Evolutionary conservation across 192 early-diverging fungal genomes (phyloP), one percentile per base, ranked within the genome.

Genomic region (Linnemannia exigua): DNA sequence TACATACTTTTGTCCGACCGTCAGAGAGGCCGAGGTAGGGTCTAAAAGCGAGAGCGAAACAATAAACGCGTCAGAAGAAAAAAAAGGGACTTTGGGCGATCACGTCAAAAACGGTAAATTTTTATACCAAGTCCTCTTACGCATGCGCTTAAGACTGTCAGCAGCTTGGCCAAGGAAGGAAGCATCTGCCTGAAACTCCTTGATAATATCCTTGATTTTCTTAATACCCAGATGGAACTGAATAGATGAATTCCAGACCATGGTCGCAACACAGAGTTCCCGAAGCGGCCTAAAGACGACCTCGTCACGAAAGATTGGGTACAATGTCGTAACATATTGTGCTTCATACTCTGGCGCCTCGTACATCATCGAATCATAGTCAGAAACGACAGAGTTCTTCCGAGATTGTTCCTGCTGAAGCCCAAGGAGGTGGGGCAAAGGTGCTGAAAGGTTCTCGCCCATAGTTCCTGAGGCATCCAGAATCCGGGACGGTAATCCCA

Each of bases 241-340:
- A 25, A 86, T 80, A 7, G 84, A 86, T 28, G 84, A 86, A 17
- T 86, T 86, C 84, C 84, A 86, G 11, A 80, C 78, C 84, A 86
- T 79, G 38, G 79, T 86, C 19, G 84, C 84, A 7, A 86, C 76
- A 47, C 84, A 86, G 16, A 86, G 84, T 75, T 86, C 84, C 4
- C 84, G 78, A 1, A 86, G 41, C 33, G 84, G 84, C 19, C 84
- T 68, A 33, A 86, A 86, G 7, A 79, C 78, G 36, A 86, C 84
- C 46, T 86, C 84, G 19, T 86, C 84, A 2, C 84, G 84, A 73
- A 76, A 79, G 47, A 75, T 77, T 22, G 84, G 84, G 75, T 86
- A 86, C 76, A 86, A 41, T 67, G 84, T 72, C 11, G 84, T 86
- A 1, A 80, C 84, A 61, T 86, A 86, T 48, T 86, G 84, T 1